These are phyloP conservation scores for Dioszegia hungarica DNA, from an alignment of 768 basidiomycete species.

Conservation along the genomic window DNA sequence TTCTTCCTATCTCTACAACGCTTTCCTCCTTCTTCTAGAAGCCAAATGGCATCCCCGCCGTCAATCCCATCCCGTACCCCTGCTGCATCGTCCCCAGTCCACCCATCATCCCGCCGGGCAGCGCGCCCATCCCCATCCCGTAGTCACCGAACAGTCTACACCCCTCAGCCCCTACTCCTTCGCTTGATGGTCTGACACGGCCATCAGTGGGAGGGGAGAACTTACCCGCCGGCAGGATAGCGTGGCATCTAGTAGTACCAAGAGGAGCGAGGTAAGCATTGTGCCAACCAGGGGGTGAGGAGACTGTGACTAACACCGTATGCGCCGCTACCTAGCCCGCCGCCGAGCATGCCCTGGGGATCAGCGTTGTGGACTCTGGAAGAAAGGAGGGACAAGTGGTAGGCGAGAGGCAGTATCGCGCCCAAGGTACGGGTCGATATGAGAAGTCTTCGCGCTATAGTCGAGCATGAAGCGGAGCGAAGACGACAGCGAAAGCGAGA, in stretches of 20 bases:
- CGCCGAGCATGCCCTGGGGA: constrained; percentile 37
- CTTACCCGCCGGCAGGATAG: constrained; percentile 45
- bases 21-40: constrained; percentile 5
- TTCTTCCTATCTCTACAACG: not conserved
- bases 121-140: constrained; percentile 38
- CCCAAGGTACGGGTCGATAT: too few species aligned
- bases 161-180: not conserved
- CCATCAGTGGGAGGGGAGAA: not conserved
- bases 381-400: not conserved
- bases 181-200: not conserved
- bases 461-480: too few species aligned
- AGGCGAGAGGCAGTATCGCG: too few species aligned
- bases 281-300: constrained; percentile 25
- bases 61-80: constrained; percentile 39
- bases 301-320: constrained; percentile 37
- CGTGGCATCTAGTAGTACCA: constrained; percentile 46
- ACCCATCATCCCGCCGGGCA: constrained; percentile 40
- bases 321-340: constrained; percentile 40
- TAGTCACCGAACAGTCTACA: constrained; percentile 36
- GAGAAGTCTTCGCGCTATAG: too few species aligned
- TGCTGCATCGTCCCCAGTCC: constrained; percentile 37
- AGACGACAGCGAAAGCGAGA: too few species aligned
- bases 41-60: constrained; percentile 22
- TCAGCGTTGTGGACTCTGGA: not conserved
- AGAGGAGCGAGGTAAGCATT: constrained; percentile 33